A percentile compares a stretch with the other conserved stretches of the same genome.
phyloP scores from a whole-genome alignment of 129 eudicot species.

The Arctium lappa region DNA sequence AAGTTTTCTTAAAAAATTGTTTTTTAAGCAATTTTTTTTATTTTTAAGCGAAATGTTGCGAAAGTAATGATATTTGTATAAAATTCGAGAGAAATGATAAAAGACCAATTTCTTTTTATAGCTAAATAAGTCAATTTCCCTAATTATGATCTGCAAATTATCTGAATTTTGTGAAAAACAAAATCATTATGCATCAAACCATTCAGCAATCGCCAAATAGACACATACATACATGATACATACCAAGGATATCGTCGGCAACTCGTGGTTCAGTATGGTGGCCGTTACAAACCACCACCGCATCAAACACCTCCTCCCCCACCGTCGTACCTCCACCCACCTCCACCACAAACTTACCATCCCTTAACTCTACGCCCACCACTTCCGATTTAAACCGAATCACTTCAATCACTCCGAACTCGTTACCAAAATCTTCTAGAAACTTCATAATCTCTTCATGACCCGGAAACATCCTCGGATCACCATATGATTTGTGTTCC shows the following conservation, averaged over 20 bases:
- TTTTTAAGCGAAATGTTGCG: no score
- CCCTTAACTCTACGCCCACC: constrained; percentile 30
- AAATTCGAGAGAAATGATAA: no score
- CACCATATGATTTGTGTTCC: constrained; percentile 32
- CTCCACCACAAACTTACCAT: constrained; percentile 46
- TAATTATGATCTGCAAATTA: not conserved
- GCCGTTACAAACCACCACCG: constrained; percentile 71
- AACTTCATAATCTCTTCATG: constrained; percentile 63
- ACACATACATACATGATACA: not conserved
- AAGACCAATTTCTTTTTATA: no score
- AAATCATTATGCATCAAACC: no score
- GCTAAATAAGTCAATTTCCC: no score
- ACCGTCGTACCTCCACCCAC: constrained; percentile 10
- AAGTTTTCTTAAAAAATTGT: no score
- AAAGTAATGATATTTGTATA: no score
- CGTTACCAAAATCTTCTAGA: constrained; percentile 49
- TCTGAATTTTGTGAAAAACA: not conserved
- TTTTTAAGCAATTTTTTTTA: no score
- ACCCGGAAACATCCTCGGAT: constrained; percentile 52
- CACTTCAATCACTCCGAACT: constrained; percentile 44
- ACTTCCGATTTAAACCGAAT: constrained; percentile 54
- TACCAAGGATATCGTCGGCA: constrained; percentile 60
- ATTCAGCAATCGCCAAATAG: no score
- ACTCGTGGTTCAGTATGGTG: constrained; percentile 50
- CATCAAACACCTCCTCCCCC: constrained; percentile 54